Base-by-base conservation (phyloP, 2,329 filamentous ascomycete species). In the Biscogniauxia mediterranea region DNA sequence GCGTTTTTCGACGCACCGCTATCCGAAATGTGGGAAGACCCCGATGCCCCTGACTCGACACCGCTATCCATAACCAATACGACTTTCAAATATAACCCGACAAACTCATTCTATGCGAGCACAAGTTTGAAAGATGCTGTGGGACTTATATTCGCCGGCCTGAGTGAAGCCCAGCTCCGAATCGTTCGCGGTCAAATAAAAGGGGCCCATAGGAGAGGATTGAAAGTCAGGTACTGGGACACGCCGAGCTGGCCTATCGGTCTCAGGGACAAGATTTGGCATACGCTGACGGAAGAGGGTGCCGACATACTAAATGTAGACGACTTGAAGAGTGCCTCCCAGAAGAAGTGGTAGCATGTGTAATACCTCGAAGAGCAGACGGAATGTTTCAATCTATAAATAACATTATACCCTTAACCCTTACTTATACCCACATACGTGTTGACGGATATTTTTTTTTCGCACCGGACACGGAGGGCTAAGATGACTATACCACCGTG, bases 1-100 rank as follows among this genome's bases (percentile, higher is more conserved):
- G 77, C 85, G 58, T 89, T 89, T 73, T 88, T 86, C 69, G 89
- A 91, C 66, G 88, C 88, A 0, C 87, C 87, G 0, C 78, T 90
- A 0, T 73, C 79, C 59, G 69, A 75, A 1, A 63, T 73, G 56
- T 72, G 69, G 61, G 71, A 66, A 70, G 80, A 72, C 72, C 74
- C 75, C 66, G 76, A 72, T 20, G 15, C 23, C 7, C 38, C 60
- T 3, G 58, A 62, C n/a, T 21, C 55, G 50, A 20, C 8, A 38
- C 66, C 26, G 62, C 64, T 19, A 17, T 15, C 19, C 8, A n/a
- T 19, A 17, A 2, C 19, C 8, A n/a, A 11, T 25, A 38, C 54
- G 52, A 53, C 53, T 3, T 61, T 54, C 20, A 23, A 62, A 42
- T 85, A 82, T 73, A 80, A 78, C 66, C 61, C 69, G 2, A 73